Conservation (phyloP, 768 basidiomycete genomes). For the Suillus subluteus region DNA sequence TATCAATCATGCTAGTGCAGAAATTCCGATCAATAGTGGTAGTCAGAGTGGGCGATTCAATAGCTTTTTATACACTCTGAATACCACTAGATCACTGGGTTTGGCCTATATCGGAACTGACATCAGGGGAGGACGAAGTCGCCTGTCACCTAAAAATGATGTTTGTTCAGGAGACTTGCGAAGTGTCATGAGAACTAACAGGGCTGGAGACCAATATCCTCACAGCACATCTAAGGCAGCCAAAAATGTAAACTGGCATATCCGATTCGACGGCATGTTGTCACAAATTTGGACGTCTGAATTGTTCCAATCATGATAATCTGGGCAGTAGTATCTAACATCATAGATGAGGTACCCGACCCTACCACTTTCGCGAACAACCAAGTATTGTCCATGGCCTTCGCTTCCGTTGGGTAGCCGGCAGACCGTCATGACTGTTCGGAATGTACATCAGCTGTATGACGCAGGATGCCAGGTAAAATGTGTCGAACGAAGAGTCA, state of each 20-base stretch:
- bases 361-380: background rate
- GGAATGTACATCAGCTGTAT: no score
- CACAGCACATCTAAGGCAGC: no score
- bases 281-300: background rate
- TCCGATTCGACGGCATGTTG: background rate
- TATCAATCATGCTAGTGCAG: background rate
- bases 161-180: no score
- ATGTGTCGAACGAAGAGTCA: no score
- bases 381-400: background rate
- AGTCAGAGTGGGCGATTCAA: background rate
- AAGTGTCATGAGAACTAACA: no score
- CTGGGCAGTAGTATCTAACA: background rate
- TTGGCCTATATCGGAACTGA: background rate
- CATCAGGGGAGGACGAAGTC: background rate
- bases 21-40: background rate
- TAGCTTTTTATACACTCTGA: background rate
- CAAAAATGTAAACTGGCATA: no score
- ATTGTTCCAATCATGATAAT: background rate
- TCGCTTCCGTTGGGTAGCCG: no score
- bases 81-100: background rate
- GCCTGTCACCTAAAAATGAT: background rate
- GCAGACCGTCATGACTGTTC: no score
- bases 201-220: no score
- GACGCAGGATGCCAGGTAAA: no score
- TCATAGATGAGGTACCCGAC: background rate